Conservation (phyloP, 148 eudicot genomes). For the Drosera capensis region DNA sequence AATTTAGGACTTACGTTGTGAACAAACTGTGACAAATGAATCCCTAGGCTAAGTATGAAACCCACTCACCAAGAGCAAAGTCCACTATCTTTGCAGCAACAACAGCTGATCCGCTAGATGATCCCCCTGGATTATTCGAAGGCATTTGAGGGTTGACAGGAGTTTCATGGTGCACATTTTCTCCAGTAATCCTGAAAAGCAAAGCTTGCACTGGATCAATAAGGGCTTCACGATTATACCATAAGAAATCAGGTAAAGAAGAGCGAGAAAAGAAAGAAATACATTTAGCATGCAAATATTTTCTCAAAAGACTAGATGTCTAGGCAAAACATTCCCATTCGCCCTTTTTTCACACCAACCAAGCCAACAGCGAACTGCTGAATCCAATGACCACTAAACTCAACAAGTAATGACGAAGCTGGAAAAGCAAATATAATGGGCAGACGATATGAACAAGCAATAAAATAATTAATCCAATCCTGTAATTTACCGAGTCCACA, state of each 20-base stretch:
- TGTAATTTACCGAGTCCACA: too few species aligned
- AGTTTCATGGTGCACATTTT: slow-evolving; percentile 61
- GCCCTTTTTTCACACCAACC: too few species aligned
- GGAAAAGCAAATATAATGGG: too few species aligned
- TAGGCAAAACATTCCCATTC: too few species aligned
- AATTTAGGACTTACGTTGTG: too few species aligned
- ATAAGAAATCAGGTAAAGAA: not conserved
- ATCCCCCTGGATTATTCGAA: slow-evolving; percentile 70
- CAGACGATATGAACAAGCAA: too few species aligned
- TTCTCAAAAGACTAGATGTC: too few species aligned
- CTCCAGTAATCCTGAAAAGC: slow-evolving; percentile 69
- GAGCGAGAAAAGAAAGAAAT: not conserved
- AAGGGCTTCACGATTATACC: slow-evolving; percentile 3
- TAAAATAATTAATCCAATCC: too few species aligned
- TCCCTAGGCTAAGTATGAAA: not conserved
- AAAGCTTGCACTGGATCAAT: slow-evolving; percentile 15
- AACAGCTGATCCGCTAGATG: slow-evolving; percentile 90
- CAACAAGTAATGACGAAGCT: too few species aligned
- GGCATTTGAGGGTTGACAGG: slow-evolving; percentile 66
- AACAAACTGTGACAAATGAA: slow-evolving; percentile 4
- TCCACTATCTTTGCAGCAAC: slow-evolving; percentile 71
- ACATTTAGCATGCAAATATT: not conserved
- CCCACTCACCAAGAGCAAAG: slow-evolving; percentile 73
- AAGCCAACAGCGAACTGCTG: too few species aligned
- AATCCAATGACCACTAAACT: too few species aligned